Evolutionary conservation across 164 flowering plant genomes (phyloP), one percentile per base, ranked within the genome.

Genomic region (Magnolia changhungtana): DNA sequence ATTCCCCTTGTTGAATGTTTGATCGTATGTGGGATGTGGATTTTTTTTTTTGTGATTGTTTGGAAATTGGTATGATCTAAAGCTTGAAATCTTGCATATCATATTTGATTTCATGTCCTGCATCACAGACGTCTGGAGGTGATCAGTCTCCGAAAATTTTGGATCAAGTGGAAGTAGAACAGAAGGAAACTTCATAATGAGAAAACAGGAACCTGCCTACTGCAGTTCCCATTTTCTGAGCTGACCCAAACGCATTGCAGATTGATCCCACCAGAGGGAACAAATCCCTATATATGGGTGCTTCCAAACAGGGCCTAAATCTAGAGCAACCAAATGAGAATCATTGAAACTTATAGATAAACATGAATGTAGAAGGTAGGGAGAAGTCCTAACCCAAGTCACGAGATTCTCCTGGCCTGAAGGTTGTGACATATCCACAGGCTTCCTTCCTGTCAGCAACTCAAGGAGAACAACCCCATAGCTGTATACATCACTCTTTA

Each of bases 381-480:
- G 20, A 29, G 50, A 31, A 4, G 71, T 29, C 16, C 98, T 84
- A 70, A 96, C 99, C 98, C 98, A 94, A 67, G 97, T 89, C 69
- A 92, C 99, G 23, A 96, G 95, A 83, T 96, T 96, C 84, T 94
- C 99, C 84, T 92, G 93, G 73, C 99, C 98, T 4, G 97, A 86
- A 79, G 98, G 97, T 75, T 94, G 99, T 51, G 93, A 86, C 99
- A 92, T 96, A 71, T 96, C 99, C 18, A 96, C 99, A 72, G 99
- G 97, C 81, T 83, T 96, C 83, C 91, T 89, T 80, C 99, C 98
- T 2, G 97, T 94, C 78, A 94, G 80, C 84, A 96, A 85, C 81
- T 96, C 99, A 50, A 96, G 96, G 74, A 96, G 91, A 71, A 96
- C 99, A 78, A 96, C 99, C 18, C 99, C 98, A 76, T 94, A 96